Evolutionary conservation across 1,284 basidiomycete genomes (phyloP).

Genomic region (Pseudozyma tsukubaensis): DNA sequence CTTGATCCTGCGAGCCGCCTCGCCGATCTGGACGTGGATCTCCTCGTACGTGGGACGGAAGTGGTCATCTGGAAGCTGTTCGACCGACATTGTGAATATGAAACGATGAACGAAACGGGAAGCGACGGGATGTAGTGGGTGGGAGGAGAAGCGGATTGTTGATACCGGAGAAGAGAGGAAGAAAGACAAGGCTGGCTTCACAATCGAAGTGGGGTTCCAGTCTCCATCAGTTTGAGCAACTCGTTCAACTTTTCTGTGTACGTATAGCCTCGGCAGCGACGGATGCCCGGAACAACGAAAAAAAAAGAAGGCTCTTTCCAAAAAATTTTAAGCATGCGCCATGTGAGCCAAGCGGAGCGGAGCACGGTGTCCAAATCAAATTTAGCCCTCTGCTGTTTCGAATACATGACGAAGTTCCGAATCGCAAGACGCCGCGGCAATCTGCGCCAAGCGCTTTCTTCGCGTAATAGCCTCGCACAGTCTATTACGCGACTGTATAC

Average conservation of each 20-base stretch:
- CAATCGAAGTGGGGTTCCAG: background rate
- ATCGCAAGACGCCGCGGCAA: no score
- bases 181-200: background rate
- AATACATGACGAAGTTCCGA: no score
- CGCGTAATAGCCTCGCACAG: no score
- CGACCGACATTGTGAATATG: constrained; percentile 33
- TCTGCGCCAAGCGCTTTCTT: no score
- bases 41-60: constrained; percentile 68
- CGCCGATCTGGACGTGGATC: constrained; percentile 64
- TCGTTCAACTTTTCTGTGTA: constrained; percentile 4
- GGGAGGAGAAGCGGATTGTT: background rate
- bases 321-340: constrained; percentile 1
- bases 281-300: background rate
- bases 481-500: no score
- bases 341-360: no score
- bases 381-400: no score
- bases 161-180: background rate
- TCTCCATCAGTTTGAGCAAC: background rate
- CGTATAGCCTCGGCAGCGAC: background rate
- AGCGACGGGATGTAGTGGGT: background rate
- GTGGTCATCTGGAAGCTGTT: constrained; percentile 65
- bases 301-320: background rate
- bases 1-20: constrained; percentile 59
- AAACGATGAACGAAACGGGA: background rate
- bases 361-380: no score